Base-by-base conservation (phyloP, 2,329 filamentous ascomycete species). In the Clonostachys chloroleuca region DNA sequence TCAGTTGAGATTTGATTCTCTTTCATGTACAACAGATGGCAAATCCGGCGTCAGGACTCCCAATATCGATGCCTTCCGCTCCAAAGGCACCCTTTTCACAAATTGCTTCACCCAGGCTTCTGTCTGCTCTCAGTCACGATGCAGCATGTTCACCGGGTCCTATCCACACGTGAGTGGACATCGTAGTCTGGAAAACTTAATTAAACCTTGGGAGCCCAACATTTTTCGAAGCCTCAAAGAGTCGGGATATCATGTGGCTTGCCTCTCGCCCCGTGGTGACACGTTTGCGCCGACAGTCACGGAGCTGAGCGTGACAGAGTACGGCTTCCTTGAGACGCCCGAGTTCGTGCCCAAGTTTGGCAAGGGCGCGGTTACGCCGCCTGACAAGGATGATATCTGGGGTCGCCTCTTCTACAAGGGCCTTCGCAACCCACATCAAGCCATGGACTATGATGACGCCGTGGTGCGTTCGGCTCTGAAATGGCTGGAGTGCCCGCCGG, bases 141-240 rank as follows among this genome's bases (percentile, higher is more conserved):
- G 70, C 52, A 67, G 61, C 51, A 72, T 75, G 63, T 75, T 74
- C 47, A 75, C 70, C 0, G 72, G 70, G 12, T 62, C 60, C 9
- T 74, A 75, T 43, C 69, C 70, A 0, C 72, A 75, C 45, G 69
- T 74, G 13, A 64, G 57, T 18, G 71, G 73, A 1, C 70, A 75
- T 52, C 65, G 73, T 24, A 69, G 60, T 20, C 64, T 75, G 5
- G 61, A 75, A 16, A 73, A 73, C 36, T 60, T 75, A 9, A 66
- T 75, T 51, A 75, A 75, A 50, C 70, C 71, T 1, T 71, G 69
- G 69, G 71, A 75, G 50, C 69, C 68, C 2, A 75, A 75, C 43
- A 44, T 75, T 3, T 72, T 75, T 49, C 64, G 69, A 8, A 64
- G 57, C 3, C 49, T 74, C 12, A 71, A 70, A 44, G 70, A 74